These are phyloP conservation scores for Blakeslea trispora DNA, from an alignment of 371 early-diverging fungal genomes.

Conservation along the genomic window DNA sequence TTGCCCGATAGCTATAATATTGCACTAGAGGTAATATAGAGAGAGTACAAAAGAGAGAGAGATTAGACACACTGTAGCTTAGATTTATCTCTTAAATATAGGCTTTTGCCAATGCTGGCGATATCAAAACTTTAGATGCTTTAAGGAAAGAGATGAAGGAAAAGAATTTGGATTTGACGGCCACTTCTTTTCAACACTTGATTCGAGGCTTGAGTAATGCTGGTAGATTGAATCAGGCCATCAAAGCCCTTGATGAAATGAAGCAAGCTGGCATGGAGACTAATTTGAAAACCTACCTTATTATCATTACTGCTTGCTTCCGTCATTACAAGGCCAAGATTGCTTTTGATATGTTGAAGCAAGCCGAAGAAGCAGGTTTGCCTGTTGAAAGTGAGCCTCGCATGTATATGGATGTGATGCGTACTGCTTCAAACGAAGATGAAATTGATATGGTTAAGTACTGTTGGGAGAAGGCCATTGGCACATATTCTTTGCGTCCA, in stretches of 20 bases:
- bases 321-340: slow-evolving; percentile 37
- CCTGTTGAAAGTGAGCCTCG: slow-evolving; percentile 43
- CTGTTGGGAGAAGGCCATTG: slow-evolving; percentile 57
- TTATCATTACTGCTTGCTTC: slow-evolving; percentile 44
- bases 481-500: slow-evolving; percentile 36
- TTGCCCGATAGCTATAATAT: slow-evolving; percentile 39
- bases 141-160: slow-evolving; percentile 39
- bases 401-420: slow-evolving; percentile 52
- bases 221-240: slow-evolving; percentile 45
- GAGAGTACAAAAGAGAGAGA: slow-evolving; percentile 2
- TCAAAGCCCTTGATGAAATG: slow-evolving; percentile 52
- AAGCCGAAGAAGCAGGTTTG: slow-evolving; percentile 48
- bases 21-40: slow-evolving; percentile 30
- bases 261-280: slow-evolving; percentile 39
- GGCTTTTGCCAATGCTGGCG: slow-evolving; percentile 33
- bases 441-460: slow-evolving; percentile 42
- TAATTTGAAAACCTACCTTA: slow-evolving; percentile 36
- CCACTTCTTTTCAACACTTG: slow-evolving; percentile 44
- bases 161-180: slow-evolving; percentile 32
- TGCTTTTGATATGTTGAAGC: slow-evolving; percentile 51
- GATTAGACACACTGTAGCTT: neutral
- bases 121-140: slow-evolving; percentile 21
- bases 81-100: slow-evolving; percentile 6
- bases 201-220: slow-evolving; percentile 45
- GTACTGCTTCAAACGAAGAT: slow-evolving; percentile 44